Percentiles rank a stretch among this genome's conserved stretches.
Conservation (phyloP, 2,329 filamentous ascomycete species). For the Plenodomus lindquistii region DNA sequence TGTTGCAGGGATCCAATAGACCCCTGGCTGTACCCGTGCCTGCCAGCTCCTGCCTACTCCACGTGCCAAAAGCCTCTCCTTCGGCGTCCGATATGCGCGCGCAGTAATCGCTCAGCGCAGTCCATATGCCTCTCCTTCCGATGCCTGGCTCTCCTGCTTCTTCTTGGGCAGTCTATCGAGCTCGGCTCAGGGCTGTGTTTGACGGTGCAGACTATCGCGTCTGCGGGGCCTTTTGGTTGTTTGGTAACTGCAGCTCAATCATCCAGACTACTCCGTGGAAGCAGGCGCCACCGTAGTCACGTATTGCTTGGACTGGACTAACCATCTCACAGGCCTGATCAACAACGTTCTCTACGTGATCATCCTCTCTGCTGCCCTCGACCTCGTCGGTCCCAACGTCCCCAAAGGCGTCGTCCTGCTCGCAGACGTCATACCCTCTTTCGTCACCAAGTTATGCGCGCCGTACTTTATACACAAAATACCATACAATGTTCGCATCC, state of each 20-base stretch:
- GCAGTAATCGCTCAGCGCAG: slow-evolving; percentile 3
- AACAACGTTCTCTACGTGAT: slow-evolving; percentile 99
- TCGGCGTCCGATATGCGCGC: too few relatives aligned
- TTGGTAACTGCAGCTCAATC: slow-evolving; percentile 65
- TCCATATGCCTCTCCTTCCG: slow-evolving; percentile 50
- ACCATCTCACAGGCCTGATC: slow-evolving; percentile 67
- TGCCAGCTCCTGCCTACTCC: too few relatives aligned
- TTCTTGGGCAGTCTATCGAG: slow-evolving; percentile 74
- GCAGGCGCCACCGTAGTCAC: neutral
- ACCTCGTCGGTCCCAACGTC: slow-evolving; percentile 83
- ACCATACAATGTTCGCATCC: slow-evolving; percentile 75
- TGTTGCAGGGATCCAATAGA: too few relatives aligned
- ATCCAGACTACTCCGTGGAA: neutral
- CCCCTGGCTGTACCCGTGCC: too few relatives aligned
- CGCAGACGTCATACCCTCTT: slow-evolving; percentile 88
- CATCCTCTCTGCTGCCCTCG: slow-evolving; percentile 91
- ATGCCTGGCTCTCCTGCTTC: slow-evolving; percentile 63
- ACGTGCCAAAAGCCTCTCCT: slow-evolving; percentile 5
- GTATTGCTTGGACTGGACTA: neutral
- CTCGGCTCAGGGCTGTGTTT: slow-evolving; percentile 66
- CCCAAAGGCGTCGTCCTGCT: slow-evolving; percentile 93
- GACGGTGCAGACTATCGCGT: slow-evolving; percentile 72
- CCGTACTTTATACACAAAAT: slow-evolving; percentile 93
- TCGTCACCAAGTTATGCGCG: slow-evolving; percentile 82
- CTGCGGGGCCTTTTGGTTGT: slow-evolving; percentile 85